Percentiles rank a stretch among this genome's conserved stretches.
Conservation (phyloP, 176 grass and related monocot species). For the Elymus sibiricus region DNA sequence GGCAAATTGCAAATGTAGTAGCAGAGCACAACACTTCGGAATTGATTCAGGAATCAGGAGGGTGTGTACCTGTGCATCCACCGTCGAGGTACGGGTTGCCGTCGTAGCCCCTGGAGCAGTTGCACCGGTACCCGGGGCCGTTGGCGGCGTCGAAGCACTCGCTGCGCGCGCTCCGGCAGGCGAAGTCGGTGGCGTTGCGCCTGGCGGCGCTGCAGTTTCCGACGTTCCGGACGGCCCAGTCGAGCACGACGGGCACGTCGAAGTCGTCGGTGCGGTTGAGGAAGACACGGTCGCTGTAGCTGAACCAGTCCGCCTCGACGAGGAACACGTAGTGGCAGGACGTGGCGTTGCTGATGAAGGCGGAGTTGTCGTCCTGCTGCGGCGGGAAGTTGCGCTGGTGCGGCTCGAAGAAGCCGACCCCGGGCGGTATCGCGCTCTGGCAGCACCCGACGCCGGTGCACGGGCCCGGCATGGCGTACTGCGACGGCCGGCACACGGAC, state of each 20-base stretch:
- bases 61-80: slow-evolving; percentile 49
- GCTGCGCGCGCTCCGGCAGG: slow-evolving; percentile 25
- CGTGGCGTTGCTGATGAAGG: neutral
- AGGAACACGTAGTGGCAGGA: slow-evolving; percentile 52
- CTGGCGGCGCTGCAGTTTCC: slow-evolving; percentile 21
- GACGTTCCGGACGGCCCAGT: slow-evolving; percentile 50
- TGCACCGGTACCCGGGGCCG: slow-evolving; percentile 49
- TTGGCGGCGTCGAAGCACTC: slow-evolving; percentile 18
- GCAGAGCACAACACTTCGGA: neutral
- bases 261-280: slow-evolving; percentile 33
- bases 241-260: slow-evolving; percentile 30
- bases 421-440: slow-evolving; percentile 4
- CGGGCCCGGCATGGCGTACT: neutral
- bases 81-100: slow-evolving; percentile 59
- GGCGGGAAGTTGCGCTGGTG: neutral
- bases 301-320: slow-evolving; percentile 16
- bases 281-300: slow-evolving; percentile 8
- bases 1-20: neutral
- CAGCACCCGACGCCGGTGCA: slow-evolving; percentile 65
- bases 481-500: slow-evolving; percentile 35
- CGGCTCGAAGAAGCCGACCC: neutral
- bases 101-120: slow-evolving; percentile 31
- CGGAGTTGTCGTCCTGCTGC: neutral
- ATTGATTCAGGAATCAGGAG: neutral
- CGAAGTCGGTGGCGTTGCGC: slow-evolving; percentile 32